Base-by-base conservation (phyloP, 495 filamentous ascomycete species). In the Penicillium tannophilum region DNA sequence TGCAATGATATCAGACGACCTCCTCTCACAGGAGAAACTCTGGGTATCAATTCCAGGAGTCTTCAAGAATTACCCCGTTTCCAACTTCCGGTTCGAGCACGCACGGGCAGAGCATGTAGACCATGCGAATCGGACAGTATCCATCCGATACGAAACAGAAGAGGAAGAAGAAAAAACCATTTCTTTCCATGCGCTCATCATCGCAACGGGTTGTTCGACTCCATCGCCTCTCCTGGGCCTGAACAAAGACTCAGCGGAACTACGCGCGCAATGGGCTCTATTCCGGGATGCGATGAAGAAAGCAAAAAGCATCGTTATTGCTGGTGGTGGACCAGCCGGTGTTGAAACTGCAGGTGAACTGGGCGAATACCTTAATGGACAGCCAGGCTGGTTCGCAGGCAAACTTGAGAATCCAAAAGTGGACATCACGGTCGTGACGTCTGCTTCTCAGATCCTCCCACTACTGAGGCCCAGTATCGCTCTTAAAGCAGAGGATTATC, bases 261-360 rank as follows among this genome's bases (percentile, higher is more conserved):
- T 73, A 6, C 63, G 60, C 10, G 26, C 53, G n/a, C 47, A 55
- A 17, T 76, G 70, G 77, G 54, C 55, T 0, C 41, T 60, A 11
- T 76, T 83, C 63, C 78, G 77, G 1, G 51, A 65, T 20, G 69
- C 63, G 0, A 66, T 85, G 2, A 68, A 73, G 1, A 52, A 52
- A 0, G 76, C 77, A 3, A 76, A 76, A 41, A 65, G 52, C 10
- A 76, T 84, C 24, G 65, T 83, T 31, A 75, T 84, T 49, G 72
- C 69, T 28, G 75, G 76, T 16, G 77, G 73, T 7, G 75, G 76
- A 0, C 70, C 77, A 0, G 61, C 70, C 1, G 74, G 70, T 0
- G 55, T 80, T 17, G 82, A 85, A 55, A 76, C 72, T 1, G 81
- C 81, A 2, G 82, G 80, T n/a, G 82, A 84, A 58, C 68, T 84